Conservation (phyloP, 768 basidiomycete species). For the Hypsizygus marmoreus region DNA sequence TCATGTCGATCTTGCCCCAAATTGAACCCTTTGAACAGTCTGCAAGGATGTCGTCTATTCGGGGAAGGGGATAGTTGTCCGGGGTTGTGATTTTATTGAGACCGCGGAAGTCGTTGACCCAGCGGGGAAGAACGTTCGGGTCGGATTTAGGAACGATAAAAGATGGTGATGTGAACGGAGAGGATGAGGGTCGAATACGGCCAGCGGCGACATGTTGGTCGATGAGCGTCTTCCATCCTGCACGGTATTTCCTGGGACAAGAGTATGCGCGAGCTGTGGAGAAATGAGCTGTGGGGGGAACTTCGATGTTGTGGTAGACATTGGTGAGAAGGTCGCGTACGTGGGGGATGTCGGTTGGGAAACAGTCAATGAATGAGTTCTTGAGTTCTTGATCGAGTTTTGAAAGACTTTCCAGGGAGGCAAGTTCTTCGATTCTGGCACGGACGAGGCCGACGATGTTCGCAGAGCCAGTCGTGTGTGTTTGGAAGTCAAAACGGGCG, state of each 20-base stretch:
- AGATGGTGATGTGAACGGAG: too few relatives aligned
- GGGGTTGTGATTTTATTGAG: too few relatives aligned
- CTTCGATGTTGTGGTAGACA: not conserved
- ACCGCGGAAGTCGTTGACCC: conserved; percentile 30
- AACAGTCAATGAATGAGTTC: not conserved
- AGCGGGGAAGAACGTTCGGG: conserved; percentile 19
- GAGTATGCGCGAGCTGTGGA: too few relatives aligned
- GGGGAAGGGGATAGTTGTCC: too few relatives aligned
- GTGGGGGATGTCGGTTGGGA: conserved; percentile 1
- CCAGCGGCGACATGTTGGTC: too few relatives aligned
- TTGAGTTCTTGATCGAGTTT: not conserved
- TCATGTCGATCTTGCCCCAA: too few relatives aligned
- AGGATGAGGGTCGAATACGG: too few relatives aligned
- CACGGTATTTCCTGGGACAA: too few relatives aligned
- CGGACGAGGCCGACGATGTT: not conserved
- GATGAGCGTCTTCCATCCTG: too few relatives aligned
- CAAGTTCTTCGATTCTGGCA: not conserved
- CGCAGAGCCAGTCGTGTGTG: not conserved
- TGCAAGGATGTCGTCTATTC: too few relatives aligned
- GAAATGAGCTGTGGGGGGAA: too few relatives aligned
- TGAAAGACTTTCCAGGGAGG: not conserved
- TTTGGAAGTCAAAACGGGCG: not conserved
- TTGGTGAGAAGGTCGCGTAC: not conserved
- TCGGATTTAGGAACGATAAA: conserved; percentile 29
- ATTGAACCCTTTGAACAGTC: not conserved